Base-by-base conservation (phyloP, 2,329 filamentous ascomycete species). In the Neonectria punicea region DNA sequence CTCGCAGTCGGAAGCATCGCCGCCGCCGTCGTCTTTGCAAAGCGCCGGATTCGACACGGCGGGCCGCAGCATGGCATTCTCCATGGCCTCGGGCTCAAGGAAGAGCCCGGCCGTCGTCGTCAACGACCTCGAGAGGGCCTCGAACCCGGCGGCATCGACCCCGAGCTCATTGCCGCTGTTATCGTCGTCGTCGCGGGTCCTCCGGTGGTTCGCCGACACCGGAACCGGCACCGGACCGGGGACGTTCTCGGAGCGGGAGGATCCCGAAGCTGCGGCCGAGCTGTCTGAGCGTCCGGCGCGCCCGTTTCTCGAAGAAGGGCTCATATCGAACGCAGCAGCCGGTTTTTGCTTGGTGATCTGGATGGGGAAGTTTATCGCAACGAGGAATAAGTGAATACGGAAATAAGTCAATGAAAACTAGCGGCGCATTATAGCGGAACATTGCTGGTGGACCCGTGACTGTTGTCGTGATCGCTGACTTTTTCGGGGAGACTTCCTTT, bases 41-140 rank as follows among this genome's bases (percentile, higher is more conserved):
- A 69, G 62, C 57, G 59, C 66, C 55, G 68, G 63, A 61, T 69
- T 72, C 28, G 67, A 67, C 22, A 46, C 60, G 4, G 61, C 57
- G 13, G 72, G 68, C 32, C 78, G 72, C 3, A 85, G 74, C 75
- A 84, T 79, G 53, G 80, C 76, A 58, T 79, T 76, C 64, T 81
- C 79, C 44, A 77, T 65, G 3, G 79, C 70, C 66, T 83, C 83
- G 10, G 83, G 81, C 61, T 83, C 81, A 10, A 84, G 75, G 20
- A 80, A 75, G 22, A 80, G 75, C 6, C 75, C 78, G 3, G 73
- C 73, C 1, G 79, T 78, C 14, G 79, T 81, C 14, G 79, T 81
- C 53, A 81, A 65, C 3, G 82, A 83, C 28, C 76, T 77, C 1
- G 81, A 81, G 9, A 84, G 70, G 25, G 64, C 62, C 55, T 75